A percentile compares a stretch with the other conserved stretches of the same genome.
phyloP scores from a whole-genome alignment of 352 stramenopile species.

The Blastocystis sp. region DNA sequence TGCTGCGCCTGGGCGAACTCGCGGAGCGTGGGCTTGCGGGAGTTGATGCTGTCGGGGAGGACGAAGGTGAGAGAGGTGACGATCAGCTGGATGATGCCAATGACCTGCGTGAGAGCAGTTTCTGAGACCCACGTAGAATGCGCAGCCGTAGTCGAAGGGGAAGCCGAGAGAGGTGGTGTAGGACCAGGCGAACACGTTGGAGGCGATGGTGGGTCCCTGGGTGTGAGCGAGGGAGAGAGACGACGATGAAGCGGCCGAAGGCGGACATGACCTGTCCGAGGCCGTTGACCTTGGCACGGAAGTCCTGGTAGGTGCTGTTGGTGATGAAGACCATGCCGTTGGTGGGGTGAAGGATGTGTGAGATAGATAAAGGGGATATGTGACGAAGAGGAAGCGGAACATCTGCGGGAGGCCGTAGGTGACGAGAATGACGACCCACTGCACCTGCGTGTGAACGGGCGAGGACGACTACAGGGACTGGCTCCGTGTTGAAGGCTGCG shows the following conservation, averaged over 20 bases:
- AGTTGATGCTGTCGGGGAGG: conserved; percentile 29
- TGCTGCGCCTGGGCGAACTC: conserved; percentile 7
- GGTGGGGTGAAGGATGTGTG: neutral
- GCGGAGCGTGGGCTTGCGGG: neutral
- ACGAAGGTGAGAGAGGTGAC: neutral
- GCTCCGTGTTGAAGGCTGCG: neutral
- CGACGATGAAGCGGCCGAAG: conserved; percentile 29
- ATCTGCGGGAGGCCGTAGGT: neutral
- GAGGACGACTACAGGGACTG: neutral
- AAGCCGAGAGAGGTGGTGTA: neutral
- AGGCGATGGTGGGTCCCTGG: conserved; percentile 2
- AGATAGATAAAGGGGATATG: conserved; percentile 5
- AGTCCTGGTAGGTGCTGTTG: conserved; percentile 54
- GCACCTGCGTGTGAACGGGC: neutral
- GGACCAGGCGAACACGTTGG: conserved; percentile 43
- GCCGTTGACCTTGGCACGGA: conserved; percentile 43
- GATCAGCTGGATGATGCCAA: neutral
- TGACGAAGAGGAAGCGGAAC: conserved; percentile 43
- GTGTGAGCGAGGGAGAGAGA: neutral
- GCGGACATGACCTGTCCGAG: conserved; percentile 51
- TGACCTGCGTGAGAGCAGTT: neutral
- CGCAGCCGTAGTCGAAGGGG: conserved; percentile 30
- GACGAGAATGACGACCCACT: conserved; percentile 44
- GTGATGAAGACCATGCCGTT: conserved; percentile 52
- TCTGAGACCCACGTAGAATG: neutral